A percentile compares a stretch with the other conserved stretches of the same genome.
phyloP scores from a whole-genome alignment of 108 stramenopile species.

The Fistulifera solaris region DNA sequence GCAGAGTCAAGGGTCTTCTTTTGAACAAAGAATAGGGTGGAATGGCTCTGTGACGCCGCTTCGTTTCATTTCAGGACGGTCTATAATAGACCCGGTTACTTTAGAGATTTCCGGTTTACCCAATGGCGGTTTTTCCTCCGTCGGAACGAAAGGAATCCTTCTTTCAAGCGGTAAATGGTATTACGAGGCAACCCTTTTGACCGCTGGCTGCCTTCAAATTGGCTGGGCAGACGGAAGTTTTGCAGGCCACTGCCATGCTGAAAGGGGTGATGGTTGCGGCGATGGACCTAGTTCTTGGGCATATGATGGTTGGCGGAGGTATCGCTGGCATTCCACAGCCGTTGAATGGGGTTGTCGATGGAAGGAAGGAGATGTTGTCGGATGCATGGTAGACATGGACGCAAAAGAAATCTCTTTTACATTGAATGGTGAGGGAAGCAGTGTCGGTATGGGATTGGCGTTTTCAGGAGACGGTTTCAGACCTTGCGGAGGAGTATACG shows the following conservation, averaged over 20 bases:
- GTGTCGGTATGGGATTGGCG: conserved; percentile 83
- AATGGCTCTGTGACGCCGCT: conserved; percentile 54
- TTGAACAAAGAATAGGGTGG: conserved; percentile 32
- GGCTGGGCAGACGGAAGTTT: conserved; percentile 91
- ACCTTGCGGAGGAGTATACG: conserved; percentile 80
- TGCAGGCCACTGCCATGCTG: conserved; percentile 74
- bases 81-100: conserved; percentile 53
- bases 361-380: conserved; percentile 85
- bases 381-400: conserved; percentile 87
- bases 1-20: not conserved
- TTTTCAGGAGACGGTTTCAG: conserved; percentile 75
- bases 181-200: conserved; percentile 83
- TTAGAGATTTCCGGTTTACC: conserved; percentile 68
- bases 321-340: conserved; percentile 82
- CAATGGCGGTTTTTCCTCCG: conserved; percentile 77
- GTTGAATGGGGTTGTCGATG: conserved; percentile 92
- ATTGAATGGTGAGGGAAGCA: conserved; percentile 81
- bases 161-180: conserved; percentile 87
- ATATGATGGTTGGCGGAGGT: conserved; percentile 92
- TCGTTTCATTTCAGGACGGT: conserved; percentile 60
- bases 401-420: conserved; percentile 75
- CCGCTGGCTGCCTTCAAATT: conserved; percentile 89
- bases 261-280: conserved; percentile 88
- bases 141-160: conserved; percentile 74
- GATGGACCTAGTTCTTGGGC: conserved; percentile 92